Evolutionary conservation across 441 rosid species (phyloP).

Genomic region (Eutrema salsugineum): DNA sequence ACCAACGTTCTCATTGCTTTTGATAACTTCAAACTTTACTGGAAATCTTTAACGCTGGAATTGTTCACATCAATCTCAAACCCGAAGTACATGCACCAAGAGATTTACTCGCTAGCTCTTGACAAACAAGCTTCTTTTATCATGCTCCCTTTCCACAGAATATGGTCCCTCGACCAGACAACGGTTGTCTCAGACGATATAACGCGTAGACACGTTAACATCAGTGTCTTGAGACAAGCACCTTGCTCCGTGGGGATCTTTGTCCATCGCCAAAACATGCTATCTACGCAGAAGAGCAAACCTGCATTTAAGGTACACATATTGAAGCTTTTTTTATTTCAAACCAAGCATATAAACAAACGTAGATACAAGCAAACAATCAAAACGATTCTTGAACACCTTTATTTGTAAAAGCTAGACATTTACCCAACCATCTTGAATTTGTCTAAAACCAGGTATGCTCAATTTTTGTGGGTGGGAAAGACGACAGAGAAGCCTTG

Average conservation of each 20-base stretch:
- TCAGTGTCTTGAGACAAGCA: slow-evolving; percentile 32
- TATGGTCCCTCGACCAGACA: slow-evolving; percentile 37
- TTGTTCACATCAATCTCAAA: slow-evolving; percentile 32
- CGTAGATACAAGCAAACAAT: neutral
- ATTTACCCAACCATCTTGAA: slow-evolving; percentile 6
- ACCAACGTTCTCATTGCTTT: slow-evolving; percentile 34
- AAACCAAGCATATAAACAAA: neutral
- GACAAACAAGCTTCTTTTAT: slow-evolving; percentile 32
- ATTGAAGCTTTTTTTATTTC: neutral
- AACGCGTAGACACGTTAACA: slow-evolving; percentile 24
- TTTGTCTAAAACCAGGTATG: slow-evolving; percentile 19
- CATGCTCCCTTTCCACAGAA: slow-evolving; percentile 34
- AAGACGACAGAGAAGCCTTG: slow-evolving; percentile 41
- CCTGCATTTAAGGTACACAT: slow-evolving; percentile 9
- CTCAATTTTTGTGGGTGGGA: slow-evolving; percentile 38
- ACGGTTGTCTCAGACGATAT: slow-evolving; percentile 28
- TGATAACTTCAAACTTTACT: slow-evolving; percentile 17
- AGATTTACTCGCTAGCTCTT: slow-evolving; percentile 30
- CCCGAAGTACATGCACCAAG: slow-evolving; percentile 35
- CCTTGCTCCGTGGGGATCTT: slow-evolving; percentile 52
- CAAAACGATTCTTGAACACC: neutral
- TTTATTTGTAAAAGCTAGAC: neutral
- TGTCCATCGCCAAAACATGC: slow-evolving; percentile 27
- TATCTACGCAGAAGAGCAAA: neutral
- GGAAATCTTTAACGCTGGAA: slow-evolving; percentile 15